These are phyloP conservation scores for Raddia guianensis DNA, from an alignment of 176 grass and related monocot species.

Conservation along the genomic window DNA sequence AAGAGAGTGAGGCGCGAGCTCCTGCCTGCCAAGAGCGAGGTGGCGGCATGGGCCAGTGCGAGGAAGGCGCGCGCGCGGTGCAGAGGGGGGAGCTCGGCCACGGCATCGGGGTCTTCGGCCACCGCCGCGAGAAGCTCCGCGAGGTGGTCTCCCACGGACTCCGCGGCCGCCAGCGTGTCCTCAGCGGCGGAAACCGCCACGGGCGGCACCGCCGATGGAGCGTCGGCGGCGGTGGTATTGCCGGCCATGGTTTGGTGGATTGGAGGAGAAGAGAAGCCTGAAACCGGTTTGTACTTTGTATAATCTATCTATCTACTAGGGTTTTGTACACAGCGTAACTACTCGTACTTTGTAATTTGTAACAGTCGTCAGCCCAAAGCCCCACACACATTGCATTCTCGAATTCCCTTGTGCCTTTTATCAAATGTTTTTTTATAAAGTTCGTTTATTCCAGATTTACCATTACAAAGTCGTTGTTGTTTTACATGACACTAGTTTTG, in stretches of 20 bases:
- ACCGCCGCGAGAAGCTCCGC: constrained; percentile 56
- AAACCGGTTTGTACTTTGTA: background rate
- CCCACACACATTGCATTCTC: too few species aligned
- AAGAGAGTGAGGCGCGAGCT: background rate
- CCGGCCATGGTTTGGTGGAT: constrained; percentile 33
- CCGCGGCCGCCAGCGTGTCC: constrained; percentile 58
- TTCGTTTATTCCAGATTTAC: too few species aligned
- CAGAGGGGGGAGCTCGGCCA: constrained; percentile 70
- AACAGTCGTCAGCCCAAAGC: too few species aligned
- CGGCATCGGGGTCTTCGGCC: constrained; percentile 54
- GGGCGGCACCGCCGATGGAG: constrained; percentile 38
- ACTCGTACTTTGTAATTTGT: too few species aligned
- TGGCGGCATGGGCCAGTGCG: constrained; percentile 59
- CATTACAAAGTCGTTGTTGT: too few species aligned
- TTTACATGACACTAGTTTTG: too few species aligned
- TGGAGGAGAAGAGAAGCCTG: background rate
- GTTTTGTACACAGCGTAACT: too few species aligned
- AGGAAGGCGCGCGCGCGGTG: constrained; percentile 71
- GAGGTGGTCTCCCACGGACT: constrained; percentile 64
- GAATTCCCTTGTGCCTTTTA: too few species aligned
- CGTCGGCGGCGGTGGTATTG: constrained; percentile 1
- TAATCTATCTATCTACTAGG: too few species aligned
- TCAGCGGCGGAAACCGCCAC: constrained; percentile 51
- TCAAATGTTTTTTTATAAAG: too few species aligned
- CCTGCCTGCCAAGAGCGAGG: constrained; percentile 64